These are phyloP conservation scores for Alternaria triticimaculans DNA, from an alignment of 2,329 filamentous ascomycete genomes.

Conservation along the genomic window DNA sequence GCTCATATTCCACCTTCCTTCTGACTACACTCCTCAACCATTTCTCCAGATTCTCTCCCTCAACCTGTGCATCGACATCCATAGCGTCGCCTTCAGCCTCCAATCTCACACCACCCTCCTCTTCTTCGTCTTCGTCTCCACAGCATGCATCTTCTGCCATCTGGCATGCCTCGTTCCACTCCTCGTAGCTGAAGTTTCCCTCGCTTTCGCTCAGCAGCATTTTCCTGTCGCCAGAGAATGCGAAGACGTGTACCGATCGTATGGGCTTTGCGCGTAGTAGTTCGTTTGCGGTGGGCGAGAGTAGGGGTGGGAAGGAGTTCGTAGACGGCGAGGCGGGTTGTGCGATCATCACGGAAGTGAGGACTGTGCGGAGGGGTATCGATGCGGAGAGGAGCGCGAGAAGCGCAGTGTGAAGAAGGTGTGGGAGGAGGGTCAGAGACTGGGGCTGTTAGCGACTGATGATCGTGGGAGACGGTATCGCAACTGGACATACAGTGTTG, in stretches of 20 bases:
- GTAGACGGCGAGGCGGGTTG: conserved; percentile 75
- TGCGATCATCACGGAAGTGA: conserved; percentile 82
- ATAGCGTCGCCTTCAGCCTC: conserved; percentile 44
- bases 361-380: conserved; percentile 77
- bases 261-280: conserved; percentile 70
- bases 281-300: conserved; percentile 66
- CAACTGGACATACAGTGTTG: conserved; percentile 59
- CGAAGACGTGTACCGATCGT: conserved; percentile 85
- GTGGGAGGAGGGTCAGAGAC: conserved; percentile 81
- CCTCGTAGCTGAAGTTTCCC: conserved; percentile 74
- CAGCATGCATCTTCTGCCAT: conserved; percentile 71
- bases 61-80: conserved; percentile 44
- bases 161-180: conserved; percentile 76
- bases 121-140: conserved; percentile 52
- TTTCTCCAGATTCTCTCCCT: conserved; percentile 40
- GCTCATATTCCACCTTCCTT: conserved; percentile 49
- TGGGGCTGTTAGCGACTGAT: conserved; percentile 44
- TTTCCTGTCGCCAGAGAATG: conserved; percentile 71
- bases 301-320: conserved; percentile 52
- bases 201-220: conserved; percentile 82
- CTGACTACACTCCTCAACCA: conserved; percentile 52
- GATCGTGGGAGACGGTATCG: conserved; percentile 12
- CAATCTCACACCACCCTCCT: conserved; percentile 41
- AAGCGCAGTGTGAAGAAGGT: conserved; percentile 81
- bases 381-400: conserved; percentile 84